phyloP scores from a whole-genome alignment of 495 filamentous ascomycete species.

The Aspergillus sparsus region DNA sequence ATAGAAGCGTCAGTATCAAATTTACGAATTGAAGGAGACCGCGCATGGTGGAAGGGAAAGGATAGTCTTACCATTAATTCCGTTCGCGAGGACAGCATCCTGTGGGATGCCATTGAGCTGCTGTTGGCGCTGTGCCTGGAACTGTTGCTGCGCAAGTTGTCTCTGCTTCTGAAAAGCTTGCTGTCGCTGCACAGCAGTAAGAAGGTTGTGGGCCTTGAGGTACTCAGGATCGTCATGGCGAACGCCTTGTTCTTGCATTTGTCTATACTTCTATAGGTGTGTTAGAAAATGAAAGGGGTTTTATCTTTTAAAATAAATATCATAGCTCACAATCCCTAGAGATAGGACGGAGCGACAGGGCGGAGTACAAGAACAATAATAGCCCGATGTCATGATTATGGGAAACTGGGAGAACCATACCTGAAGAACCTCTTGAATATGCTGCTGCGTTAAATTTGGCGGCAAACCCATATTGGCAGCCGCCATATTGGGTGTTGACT shows the following conservation, averaged over 20 bases:
- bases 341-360: constrained; percentile 2
- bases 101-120: constrained; percentile 46
- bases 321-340: not conserved
- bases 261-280: constrained; percentile 70
- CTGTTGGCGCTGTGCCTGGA: constrained; percentile 51
- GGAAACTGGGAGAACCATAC: constrained; percentile 43
- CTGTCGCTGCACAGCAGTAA: constrained; percentile 66
- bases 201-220: constrained; percentile 67
- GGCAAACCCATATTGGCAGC: constrained; percentile 58
- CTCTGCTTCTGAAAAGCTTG: constrained; percentile 49
- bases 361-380: constrained; percentile 15
- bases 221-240: constrained; percentile 77
- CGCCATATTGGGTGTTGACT: constrained; percentile 65
- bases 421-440: constrained; percentile 61
- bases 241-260: constrained; percentile 76
- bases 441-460: constrained; percentile 57
- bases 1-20: constrained; percentile 9
- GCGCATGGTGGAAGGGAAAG: not conserved
- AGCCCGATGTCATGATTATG: not conserved
- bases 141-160: constrained; percentile 48
- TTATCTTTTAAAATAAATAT: no score
- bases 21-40: constrained; percentile 2
- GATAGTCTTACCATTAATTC: constrained; percentile 49
- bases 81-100: constrained; percentile 43
- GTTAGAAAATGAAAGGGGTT: not conserved